Evolutionary conservation across 2,329 filamentous ascomycete genomes (phyloP).

Genomic region (Aspergillus sp.): DNA sequence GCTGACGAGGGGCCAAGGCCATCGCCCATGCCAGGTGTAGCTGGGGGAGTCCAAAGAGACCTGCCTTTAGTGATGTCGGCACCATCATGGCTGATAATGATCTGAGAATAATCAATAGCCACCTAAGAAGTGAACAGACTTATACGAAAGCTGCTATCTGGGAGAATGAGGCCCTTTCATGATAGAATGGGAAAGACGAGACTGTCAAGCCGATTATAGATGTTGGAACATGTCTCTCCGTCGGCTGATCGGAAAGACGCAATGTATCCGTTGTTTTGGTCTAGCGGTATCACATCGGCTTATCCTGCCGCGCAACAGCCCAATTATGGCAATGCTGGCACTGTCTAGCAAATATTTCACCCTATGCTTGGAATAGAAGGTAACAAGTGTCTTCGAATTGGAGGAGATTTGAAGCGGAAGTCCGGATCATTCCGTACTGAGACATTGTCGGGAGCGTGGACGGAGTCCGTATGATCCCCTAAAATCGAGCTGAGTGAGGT

Average conservation of each 20-base stretch:
- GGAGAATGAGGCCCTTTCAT: too few species aligned
- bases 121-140: too few species aligned
- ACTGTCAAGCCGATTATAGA: too few species aligned
- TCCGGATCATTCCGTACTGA: neutral
- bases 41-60: constrained; percentile 6
- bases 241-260: too few species aligned
- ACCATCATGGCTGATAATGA: neutral
- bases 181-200: too few species aligned
- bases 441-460: neutral
- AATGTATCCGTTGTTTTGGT: too few species aligned
- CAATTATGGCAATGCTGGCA: neutral
- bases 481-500: neutral
- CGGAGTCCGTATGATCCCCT: neutral
- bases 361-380: too few species aligned
- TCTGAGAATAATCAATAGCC: neutral
- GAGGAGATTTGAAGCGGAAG: neutral
- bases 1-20: neutral
- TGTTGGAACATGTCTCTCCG: too few species aligned
- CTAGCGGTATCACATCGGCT: too few species aligned
- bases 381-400: neutral
- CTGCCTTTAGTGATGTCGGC: neutral
- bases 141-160: too few species aligned
- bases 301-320: neutral
- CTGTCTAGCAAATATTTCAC: neutral
- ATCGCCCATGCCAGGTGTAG: constrained; percentile 1